Conservation (phyloP, 2,329 filamentous ascomycete species). For the Colletotrichum lindemuthianum region DNA sequence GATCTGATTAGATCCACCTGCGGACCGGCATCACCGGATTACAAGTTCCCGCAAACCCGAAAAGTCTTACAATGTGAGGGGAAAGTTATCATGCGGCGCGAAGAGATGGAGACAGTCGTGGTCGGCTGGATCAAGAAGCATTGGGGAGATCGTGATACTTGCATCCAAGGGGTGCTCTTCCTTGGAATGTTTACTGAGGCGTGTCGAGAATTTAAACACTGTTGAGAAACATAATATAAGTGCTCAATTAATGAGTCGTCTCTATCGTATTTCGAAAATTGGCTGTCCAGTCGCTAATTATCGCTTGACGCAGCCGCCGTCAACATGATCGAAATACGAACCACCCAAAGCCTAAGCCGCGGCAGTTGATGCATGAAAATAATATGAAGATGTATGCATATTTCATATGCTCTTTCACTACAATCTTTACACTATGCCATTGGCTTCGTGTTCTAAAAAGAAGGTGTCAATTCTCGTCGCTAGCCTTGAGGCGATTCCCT, state of each 20-base stretch:
- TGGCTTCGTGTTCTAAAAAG: neutral
- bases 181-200: too few relatives aligned
- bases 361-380: constrained; percentile 16
- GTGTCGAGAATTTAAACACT: too few relatives aligned
- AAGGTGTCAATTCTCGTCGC: neutral
- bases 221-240: too few relatives aligned
- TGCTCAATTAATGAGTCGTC: too few relatives aligned
- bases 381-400: constrained; percentile 8
- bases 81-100: neutral
- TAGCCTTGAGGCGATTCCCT: neutral
- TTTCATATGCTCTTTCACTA: neutral
- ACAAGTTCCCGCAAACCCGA: neutral
- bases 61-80: neutral
- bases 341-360: constrained; percentile 9
- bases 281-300: too few relatives aligned
- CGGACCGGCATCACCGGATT: neutral
- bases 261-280: too few relatives aligned
- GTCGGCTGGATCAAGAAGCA: too few relatives aligned
- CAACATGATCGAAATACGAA: constrained; percentile 1
- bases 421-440: neutral
- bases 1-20: constrained; percentile 26
- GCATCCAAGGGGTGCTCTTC: too few relatives aligned
- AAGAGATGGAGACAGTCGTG: too few relatives aligned
- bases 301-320: too few relatives aligned
- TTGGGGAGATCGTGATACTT: too few relatives aligned